These are phyloP conservation scores for Chrysopogon serrulatus DNA, from an alignment of 176 grass and related monocot species.

Conservation along the genomic window DNA sequence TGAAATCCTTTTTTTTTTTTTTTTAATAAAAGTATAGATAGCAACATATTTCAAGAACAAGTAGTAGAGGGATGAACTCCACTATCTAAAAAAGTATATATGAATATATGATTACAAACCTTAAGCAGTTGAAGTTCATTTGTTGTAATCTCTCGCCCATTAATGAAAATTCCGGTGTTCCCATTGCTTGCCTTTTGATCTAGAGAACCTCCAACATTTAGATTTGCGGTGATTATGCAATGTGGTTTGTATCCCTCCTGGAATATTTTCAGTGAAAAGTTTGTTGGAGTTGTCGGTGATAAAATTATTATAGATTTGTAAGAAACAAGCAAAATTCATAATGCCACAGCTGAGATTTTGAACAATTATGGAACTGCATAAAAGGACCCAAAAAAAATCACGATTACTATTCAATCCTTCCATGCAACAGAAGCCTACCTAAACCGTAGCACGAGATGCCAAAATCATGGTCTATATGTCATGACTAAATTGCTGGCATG, in stretches of 20 bases:
- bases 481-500: background rate
- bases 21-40: no score
- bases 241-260: background rate
- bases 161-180: no score
- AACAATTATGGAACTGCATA: background rate
- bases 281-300: background rate
- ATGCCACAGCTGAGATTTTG: background rate
- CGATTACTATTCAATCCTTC: background rate
- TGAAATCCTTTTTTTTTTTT: no score
- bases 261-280: slow-evolving; percentile 4
- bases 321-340: background rate
- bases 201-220: no score
- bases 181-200: no score
- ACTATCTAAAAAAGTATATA: no score
- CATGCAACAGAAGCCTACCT: background rate
- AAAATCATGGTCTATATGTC: background rate
- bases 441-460: background rate
- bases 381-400: background rate
- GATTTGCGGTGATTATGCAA: no score
- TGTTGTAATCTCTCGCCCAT: no score
- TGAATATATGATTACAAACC: no score
- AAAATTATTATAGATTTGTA: slow-evolving; percentile 1
- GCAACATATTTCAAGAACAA: no score
- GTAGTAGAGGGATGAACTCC: no score
- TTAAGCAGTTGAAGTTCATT: no score